These are phyloP conservation scores for Microcyclosporella mali DNA, from an alignment of 2,329 filamentous ascomycete species.

Conservation along the genomic window DNA sequence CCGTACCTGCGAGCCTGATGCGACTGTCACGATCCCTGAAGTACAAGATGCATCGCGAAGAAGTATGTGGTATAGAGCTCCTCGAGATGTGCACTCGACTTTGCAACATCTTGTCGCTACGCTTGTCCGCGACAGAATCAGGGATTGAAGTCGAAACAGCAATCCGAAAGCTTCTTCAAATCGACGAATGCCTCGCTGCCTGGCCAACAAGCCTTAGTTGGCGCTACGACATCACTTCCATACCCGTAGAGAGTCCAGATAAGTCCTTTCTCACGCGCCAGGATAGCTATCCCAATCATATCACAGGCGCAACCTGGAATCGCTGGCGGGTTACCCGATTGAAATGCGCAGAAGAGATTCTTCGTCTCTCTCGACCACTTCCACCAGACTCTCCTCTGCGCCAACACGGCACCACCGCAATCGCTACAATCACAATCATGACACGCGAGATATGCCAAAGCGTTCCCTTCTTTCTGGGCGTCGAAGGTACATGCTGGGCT, in stretches of 20 bases:
- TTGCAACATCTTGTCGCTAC: constrained; percentile 2
- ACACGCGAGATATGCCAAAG: constrained; percentile 7
- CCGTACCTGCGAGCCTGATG: not conserved
- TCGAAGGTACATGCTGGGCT: not conserved
- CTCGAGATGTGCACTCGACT: constrained; percentile 1
- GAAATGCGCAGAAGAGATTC: constrained; percentile 7
- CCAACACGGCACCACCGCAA: not conserved
- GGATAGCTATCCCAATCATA: constrained; percentile 9
- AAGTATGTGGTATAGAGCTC: constrained; percentile 4
- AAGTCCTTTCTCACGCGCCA: constrained; percentile 3
- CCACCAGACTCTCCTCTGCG: not conserved
- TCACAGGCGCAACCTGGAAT: constrained; percentile 7
- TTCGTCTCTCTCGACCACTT: constrained; percentile 2
- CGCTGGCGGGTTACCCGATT: constrained; percentile 8
- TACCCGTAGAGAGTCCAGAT: not conserved
- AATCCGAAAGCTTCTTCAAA: not conserved
- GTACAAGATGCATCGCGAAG: constrained; percentile 5
- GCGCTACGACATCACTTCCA: not conserved
- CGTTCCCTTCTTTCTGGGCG: constrained; percentile 10
- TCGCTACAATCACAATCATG: not conserved
- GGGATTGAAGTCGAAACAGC: not conserved
- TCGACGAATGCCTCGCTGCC: constrained; percentile 4
- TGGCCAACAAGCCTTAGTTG: constrained; percentile 3
- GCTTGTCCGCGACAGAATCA: not conserved
- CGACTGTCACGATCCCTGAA: not conserved